Conservation (phyloP, 2,329 filamentous ascomycete genomes). For the Saccharata proteae region DNA sequence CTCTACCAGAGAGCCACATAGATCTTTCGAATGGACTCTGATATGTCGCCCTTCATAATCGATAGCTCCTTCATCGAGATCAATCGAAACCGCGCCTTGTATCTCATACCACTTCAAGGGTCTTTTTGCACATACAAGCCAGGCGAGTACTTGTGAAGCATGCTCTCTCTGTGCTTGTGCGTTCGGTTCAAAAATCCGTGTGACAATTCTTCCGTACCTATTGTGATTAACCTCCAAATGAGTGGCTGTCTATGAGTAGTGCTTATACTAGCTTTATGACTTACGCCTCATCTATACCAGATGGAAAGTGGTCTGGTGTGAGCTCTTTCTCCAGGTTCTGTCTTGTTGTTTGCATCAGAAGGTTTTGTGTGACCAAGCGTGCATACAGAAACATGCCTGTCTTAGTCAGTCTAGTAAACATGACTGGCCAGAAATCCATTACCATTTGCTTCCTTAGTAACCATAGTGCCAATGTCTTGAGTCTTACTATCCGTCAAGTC, state of each 20-base stretch:
- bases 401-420: not conserved
- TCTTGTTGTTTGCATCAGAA: slow-evolving; percentile 13
- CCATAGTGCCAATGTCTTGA: slow-evolving; percentile 4
- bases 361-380: slow-evolving; percentile 15
- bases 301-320: slow-evolving; percentile 9
- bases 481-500: slow-evolving; percentile 8
- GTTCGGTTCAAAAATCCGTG: slow-evolving; percentile 10
- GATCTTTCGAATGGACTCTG: slow-evolving; percentile 16
- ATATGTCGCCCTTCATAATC: slow-evolving; percentile 18
- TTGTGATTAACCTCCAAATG: too few relatives aligned
- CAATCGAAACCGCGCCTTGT: slow-evolving; percentile 23
- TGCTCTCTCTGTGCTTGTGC: slow-evolving; percentile 13
- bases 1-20: slow-evolving; percentile 29
- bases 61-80: slow-evolving; percentile 16
- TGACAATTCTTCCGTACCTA: slow-evolving; percentile 18
- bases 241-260: too few relatives aligned
- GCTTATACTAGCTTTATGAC: slow-evolving; percentile 1
- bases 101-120: slow-evolving; percentile 32
- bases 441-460: slow-evolving; percentile 1
- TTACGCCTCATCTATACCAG: slow-evolving; percentile 10
- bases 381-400: slow-evolving; percentile 18
- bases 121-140: slow-evolving; percentile 29
- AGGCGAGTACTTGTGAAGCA: slow-evolving; percentile 25
- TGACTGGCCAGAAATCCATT: not conserved
- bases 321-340: slow-evolving; percentile 12